phyloP scores from a whole-genome alignment of 768 basidiomycete species.

The Termitomyces sp. region DNA sequence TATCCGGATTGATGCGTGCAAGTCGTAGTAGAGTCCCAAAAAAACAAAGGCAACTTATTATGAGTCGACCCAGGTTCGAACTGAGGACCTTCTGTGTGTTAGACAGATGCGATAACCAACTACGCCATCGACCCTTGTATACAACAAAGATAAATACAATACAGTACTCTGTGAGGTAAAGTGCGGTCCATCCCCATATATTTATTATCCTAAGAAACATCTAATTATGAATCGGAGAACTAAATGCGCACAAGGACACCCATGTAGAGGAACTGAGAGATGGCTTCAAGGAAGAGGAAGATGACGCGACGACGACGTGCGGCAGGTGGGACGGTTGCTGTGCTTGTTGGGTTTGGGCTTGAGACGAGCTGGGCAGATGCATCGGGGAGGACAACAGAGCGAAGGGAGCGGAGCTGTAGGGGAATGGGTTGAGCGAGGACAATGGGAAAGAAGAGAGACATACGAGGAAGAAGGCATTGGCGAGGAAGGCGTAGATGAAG shows the following conservation, averaged over 20 bases:
- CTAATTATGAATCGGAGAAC: not conserved
- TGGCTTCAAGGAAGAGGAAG: slow-evolving; percentile 86
- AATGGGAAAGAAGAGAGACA: slow-evolving; percentile 23
- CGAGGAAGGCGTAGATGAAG: slow-evolving; percentile 83
- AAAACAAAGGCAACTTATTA: too few species aligned
- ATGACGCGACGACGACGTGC: slow-evolving; percentile 82
- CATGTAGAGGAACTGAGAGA: slow-evolving; percentile 86
- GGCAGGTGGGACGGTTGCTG: slow-evolving; percentile 66
- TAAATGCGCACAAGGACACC: slow-evolving; percentile 64
- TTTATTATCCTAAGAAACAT: too few species aligned
- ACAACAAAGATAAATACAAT: too few species aligned
- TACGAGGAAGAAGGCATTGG: slow-evolving; percentile 93
- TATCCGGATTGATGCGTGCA: too few species aligned
- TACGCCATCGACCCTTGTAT: slow-evolving; percentile 55
- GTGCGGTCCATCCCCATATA: too few species aligned
- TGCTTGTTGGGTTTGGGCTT: slow-evolving; percentile 39
- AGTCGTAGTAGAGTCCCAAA: too few species aligned
- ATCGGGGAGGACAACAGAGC: slow-evolving; percentile 70
- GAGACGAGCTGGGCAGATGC: slow-evolving; percentile 40
- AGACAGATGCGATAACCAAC: slow-evolving; percentile 85
- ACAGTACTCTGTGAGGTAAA: too few species aligned
- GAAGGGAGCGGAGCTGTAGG: slow-evolving; percentile 84
- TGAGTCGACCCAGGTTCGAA: slow-evolving; percentile 34
- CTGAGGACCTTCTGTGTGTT: slow-evolving; percentile 58
- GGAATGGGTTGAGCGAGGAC: not conserved